phyloP scores from a whole-genome alignment of 768 basidiomycete genomes.

The Fomitopsis serialis region DNA sequence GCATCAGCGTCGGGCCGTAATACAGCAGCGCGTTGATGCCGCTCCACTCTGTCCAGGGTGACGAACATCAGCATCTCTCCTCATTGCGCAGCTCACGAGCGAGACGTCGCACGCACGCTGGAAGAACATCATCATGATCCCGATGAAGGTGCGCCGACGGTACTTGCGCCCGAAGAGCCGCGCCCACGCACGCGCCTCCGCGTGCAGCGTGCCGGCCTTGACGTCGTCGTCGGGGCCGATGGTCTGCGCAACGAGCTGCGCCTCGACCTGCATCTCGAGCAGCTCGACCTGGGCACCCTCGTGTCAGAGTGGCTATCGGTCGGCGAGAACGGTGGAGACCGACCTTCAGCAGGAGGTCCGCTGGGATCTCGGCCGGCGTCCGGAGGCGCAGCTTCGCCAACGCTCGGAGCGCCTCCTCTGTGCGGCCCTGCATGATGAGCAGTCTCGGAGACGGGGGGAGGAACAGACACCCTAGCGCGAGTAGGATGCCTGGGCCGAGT shows the following conservation, averaged over 20 bases:
- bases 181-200: constrained; percentile 46
- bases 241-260: constrained; percentile 41
- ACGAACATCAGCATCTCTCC: background rate
- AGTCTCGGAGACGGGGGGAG: constrained; percentile 61
- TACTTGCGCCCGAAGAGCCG: constrained; percentile 50
- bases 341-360: constrained; percentile 50
- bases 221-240: constrained; percentile 2
- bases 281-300: constrained; percentile 52
- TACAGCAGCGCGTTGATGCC: constrained; percentile 84
- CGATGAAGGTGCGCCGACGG: constrained; percentile 59
- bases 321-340: background rate
- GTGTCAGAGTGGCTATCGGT: background rate
- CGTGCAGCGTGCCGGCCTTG: constrained; percentile 13
- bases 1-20: constrained; percentile 72
- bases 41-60: constrained; percentile 88
- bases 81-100: no score
- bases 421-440: constrained; percentile 47
- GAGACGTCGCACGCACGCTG: constrained; percentile 63
- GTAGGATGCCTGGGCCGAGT: constrained; percentile 59
- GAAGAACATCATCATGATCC: constrained; percentile 74
- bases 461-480: constrained; percentile 54
- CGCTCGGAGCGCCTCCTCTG: constrained; percentile 52
- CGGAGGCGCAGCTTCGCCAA: constrained; percentile 53
- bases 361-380: constrained; percentile 36
- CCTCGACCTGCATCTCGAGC: constrained; percentile 71